Conservation (phyloP, 768 basidiomycete species). For the Dacryopinax primogenitus region DNA sequence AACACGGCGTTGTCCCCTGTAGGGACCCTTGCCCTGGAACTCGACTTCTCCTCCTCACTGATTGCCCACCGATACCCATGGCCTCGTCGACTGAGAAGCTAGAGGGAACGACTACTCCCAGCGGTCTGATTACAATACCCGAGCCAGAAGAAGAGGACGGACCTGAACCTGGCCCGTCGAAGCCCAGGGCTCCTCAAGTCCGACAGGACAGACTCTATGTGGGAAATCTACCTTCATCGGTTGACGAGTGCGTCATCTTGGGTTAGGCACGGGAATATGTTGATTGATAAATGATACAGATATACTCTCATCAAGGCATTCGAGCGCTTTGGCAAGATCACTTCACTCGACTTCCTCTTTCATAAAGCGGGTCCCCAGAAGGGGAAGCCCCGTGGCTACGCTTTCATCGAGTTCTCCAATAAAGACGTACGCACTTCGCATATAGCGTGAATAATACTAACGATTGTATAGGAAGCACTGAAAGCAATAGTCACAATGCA, state of each 20-base stretch:
- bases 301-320: constrained; percentile 57
- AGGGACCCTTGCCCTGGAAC: background rate
- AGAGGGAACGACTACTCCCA: background rate
- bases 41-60: background rate
- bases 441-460: background rate
- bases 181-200: background rate
- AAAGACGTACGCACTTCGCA: constrained; percentile 51
- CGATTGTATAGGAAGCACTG: constrained; percentile 56
- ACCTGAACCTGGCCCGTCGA: background rate
- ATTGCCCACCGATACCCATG: background rate
- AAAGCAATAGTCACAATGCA: constrained; percentile 62
- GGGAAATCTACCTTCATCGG: constrained; percentile 73
- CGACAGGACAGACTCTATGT: constrained; percentile 65
- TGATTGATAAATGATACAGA: constrained; percentile 31
- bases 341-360: constrained; percentile 88
- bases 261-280: background rate
- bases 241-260: constrained; percentile 57
- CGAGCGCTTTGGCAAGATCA: constrained; percentile 80
- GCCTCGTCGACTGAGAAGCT: background rate
- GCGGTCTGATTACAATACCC: background rate
- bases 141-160: background rate
- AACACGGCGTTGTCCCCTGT: background rate
- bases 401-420: constrained; percentile 74
- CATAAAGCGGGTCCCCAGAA: constrained; percentile 48
- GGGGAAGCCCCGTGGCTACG: constrained; percentile 36